Evolutionary conservation across 768 basidiomycete species (phyloP), one percentile per base, ranked within the genome.

Genomic region (Tephrocybe sp.): DNA sequence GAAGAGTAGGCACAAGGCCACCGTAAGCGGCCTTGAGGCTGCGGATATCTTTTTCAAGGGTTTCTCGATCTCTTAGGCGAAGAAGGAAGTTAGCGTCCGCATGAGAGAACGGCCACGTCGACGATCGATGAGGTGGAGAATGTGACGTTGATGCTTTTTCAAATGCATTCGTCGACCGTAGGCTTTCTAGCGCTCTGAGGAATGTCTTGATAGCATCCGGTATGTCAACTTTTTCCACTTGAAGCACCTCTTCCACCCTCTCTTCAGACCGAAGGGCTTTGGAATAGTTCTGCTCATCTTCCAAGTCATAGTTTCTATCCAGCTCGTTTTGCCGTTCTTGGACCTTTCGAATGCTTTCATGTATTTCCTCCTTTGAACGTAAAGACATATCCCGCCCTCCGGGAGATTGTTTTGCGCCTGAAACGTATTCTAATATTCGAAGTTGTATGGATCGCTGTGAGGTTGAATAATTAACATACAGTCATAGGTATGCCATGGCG

Each of bases 201-300:
- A 84, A 63, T 2, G 80, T 77, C 63, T 79, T 80, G 59, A 80
- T 74, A 5, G 80, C 79, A 60, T 83, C 81, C 4, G 77, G 75
- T 61, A 81, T 73, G 58, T 81, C 78, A 41, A 73, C 70, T 17
- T 73, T 56, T 20, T 44, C 41, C 37, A 77, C 66, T 41, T 75
- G 70, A n/a, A 80, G 65, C 6, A 75, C 65, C 36, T 67, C 63
- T 39, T 78, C 62, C 68, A 80, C 74, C 45, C 70, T 67, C 10
- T 63, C 63, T 56, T 80, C 78, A 52, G 45, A 46, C n/a, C 64
- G 71, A 49, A 71, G 68, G 10, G 69, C 41, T 56, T 57, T 7
- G 71, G 62, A 11, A 74, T 77, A 10, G 59, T 75, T 68, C 44
- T 65, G 61, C 2, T 74, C 60, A 23, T 79, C 72, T 3, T 62